Conservation (phyloP, 345 rosid genomes). For the Camelina hispida region DNA sequence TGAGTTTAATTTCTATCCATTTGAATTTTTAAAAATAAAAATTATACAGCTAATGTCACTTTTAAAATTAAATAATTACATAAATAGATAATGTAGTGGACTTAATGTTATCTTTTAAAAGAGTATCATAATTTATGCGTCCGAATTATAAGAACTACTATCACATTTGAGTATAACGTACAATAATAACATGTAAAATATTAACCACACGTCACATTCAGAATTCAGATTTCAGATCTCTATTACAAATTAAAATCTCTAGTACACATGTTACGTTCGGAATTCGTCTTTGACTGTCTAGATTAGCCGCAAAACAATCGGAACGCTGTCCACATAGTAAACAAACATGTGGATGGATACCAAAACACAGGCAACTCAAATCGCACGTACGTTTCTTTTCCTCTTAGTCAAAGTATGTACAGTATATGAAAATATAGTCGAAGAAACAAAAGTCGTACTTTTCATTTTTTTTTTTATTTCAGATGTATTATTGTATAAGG, state of each 20-base stretch:
- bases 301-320: neutral
- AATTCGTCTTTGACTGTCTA: conserved; percentile 16
- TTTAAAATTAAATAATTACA: neutral
- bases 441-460: neutral
- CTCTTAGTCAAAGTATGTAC: conserved; percentile 3
- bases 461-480: conserved; percentile 2
- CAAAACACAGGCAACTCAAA: neutral
- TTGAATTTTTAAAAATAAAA: neutral
- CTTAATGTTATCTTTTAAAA: neutral
- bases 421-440: neutral
- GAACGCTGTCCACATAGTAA: neutral
- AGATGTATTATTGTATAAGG: neutral
- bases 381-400: conserved; percentile 18
- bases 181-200: neutral
- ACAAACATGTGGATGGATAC: neutral
- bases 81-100: neutral
- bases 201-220: neutral
- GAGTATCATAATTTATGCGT: neutral
- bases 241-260: neutral
- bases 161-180: neutral
- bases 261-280: neutral
- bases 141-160: neutral
- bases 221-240: neutral
- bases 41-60: neutral
- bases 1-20: neutral